Percentiles rank a stretch among this genome's conserved stretches.
Conservation (phyloP, 1,284 basidiomycete genomes). For the Puccinia horiana region DNA sequence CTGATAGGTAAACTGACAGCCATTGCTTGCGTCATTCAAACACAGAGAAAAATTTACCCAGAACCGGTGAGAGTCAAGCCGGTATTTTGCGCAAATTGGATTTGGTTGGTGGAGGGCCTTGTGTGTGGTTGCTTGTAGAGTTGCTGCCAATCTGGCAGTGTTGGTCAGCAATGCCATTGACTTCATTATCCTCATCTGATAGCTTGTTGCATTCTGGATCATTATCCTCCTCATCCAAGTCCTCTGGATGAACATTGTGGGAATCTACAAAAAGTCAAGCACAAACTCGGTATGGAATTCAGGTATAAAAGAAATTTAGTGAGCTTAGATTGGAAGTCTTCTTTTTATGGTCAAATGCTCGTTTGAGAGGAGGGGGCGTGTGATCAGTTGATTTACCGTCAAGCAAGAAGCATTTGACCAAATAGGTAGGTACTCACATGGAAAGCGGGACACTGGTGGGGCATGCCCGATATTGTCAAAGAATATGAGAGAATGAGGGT, state of each 20-base stretch:
- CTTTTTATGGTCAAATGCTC: background rate
- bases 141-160: conserved; percentile 1
- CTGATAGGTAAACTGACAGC: background rate
- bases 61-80: background rate
- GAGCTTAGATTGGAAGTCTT: background rate
- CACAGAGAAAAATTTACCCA: background rate
- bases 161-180: background rate
- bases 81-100: background rate
- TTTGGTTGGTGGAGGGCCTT: background rate
- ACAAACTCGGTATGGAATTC: background rate
- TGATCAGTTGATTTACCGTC: background rate
- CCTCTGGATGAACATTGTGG: no score
- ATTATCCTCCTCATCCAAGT: no score
- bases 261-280: no score
- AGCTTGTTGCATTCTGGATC: no score
- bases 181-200: no score
- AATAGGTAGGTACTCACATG: background rate
- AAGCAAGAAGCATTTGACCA: background rate
- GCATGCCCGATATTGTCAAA: background rate
- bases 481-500: conserved; percentile 3
- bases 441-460: background rate
- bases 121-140: background rate
- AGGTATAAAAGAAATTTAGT: background rate
- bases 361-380: background rate
- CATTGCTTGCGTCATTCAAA: background rate